Evolutionary conservation across 768 basidiomycete genomes (phyloP), one percentile per base, ranked within the genome.

Genomic region (Chlorophyllum brunneum): DNA sequence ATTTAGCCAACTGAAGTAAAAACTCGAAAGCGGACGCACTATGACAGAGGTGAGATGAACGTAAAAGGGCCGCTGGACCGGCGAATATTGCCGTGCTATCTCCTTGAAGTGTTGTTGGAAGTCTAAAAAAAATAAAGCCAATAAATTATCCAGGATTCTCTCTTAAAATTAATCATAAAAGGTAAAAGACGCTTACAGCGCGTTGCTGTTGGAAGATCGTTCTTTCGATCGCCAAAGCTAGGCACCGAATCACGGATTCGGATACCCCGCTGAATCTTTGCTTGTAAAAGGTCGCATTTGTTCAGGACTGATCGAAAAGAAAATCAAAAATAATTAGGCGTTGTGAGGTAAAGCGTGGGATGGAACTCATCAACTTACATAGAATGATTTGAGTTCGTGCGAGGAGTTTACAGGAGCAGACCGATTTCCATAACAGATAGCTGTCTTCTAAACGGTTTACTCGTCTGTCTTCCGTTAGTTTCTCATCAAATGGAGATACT

Each of bases 401-500:
- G 4, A 90, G 77, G 18, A 89, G 68, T 56, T 81, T 82, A 59
- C 82, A 87, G 5, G 78, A 70, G 58, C 83, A 85, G 46, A 92
- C 80, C n/a, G 81, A 80, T 48, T 79, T 78, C 88, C 88, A 92
- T 4, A 92, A 76, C 13, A 83, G 75, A 58, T 83, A 79, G 58
- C 85, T 87, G 61, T 91, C 88, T 67, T 90, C 84, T 15, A 92
- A 64, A 22, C 88, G 79, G 64, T 91, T 92, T 37, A 89, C 78
- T 0, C 68, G 69, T 3, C 72, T 73, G 59, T 91, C 79, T 65
- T 91, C 90, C 4, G 82, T 81, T 0, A 92, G 73, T 45, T 75
- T 79, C 64, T 92, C 89, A 59, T 92, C 86, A 63, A 92, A 93
- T 48, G 87, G 86, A 23, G 86, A 89, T 59, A 92, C 84, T 57